Base-by-base conservation (phyloP, 1,139 yeast species). In the Candida sanyaensis region DNA sequence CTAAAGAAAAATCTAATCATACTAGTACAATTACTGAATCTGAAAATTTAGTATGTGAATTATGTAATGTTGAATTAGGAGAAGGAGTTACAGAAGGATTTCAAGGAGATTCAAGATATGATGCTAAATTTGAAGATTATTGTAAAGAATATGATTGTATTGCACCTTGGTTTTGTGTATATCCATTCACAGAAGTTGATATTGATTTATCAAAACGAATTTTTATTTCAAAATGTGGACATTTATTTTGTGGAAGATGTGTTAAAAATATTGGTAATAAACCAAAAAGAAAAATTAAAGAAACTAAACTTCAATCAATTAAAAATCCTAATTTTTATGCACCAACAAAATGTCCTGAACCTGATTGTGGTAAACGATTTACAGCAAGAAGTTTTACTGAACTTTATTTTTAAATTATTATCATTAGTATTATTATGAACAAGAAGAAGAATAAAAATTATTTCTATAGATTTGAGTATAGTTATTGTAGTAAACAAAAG, bases 211-310 rank as follows among this genome's bases (percentile, higher is more conserved):
- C 93, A 1, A 83, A 77, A 58, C 75, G 93, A 51, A 80, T 87
- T 5, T 90, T 86, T 61, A 77, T 80, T 28, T 78, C 92, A 0
- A 71, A 69, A 51, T 91, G 97, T 69, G 97, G 97, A 0, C 97
- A 91, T 68, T 78, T 85, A 1, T 91, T 81, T 62, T 91, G 97
- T 65, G 97, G 96, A 2, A 68, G 93, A 45, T 91, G 97, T 68
- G 88, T 86, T 17, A 80, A 79, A 56, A 77, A 77, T 53, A 81
- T 85, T 17, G 78, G 76, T 3, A 73, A 68, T 48, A 60, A 78
- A 47, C 72, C 75, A 1, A 45, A 33, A 30, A 53, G 63, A 37
- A 49, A 49, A 13, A 56, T 53, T 32, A 58, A 56, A 37, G 52
- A 50, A n/a, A 42, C 45, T 2, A 40, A 43, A 24, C 52, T 52